Conservation (phyloP, 2,329 filamentous ascomycete species). For the Chaetomiaceae sp. region DNA sequence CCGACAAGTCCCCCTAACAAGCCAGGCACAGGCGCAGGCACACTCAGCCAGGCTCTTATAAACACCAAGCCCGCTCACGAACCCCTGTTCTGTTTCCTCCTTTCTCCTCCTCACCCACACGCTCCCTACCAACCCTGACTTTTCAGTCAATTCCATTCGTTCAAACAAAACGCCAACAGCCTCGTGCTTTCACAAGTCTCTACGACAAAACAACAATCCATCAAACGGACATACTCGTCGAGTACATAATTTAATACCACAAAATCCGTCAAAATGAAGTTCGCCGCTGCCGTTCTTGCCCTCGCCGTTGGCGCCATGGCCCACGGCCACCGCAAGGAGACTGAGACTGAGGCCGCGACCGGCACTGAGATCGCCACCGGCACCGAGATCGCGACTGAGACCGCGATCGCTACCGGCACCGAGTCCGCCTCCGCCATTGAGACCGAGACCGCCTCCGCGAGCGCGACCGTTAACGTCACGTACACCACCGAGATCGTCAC, state of each 20-base stretch:
- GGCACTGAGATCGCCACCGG: too few species aligned
- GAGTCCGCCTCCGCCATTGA: too few species aligned
- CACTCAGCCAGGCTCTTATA: too few species aligned
- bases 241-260: conserved; percentile 37
- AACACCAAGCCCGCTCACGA: conserved; percentile 39
- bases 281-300: conserved; percentile 50
- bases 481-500: conserved; percentile 64
- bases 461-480: too few species aligned
- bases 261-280: conserved; percentile 62
- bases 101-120: conserved; percentile 45
- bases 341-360: too few species aligned
- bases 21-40: too few species aligned
- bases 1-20: too few species aligned
- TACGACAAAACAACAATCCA: conserved; percentile 25
- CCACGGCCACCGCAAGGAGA: too few species aligned
- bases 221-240: conserved; percentile 25
- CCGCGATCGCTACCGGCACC: too few species aligned
- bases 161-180: conserved; percentile 34
- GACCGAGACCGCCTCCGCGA: too few species aligned
- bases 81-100: conserved; percentile 30
- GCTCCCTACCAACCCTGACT: conserved; percentile 45
- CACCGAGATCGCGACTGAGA: too few species aligned
- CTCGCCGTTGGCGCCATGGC: conserved; percentile 44
- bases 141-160: conserved; percentile 57
- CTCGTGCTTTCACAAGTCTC: conserved; percentile 22